These are phyloP conservation scores for Zymoseptoria tritici DNA, from an alignment of 2,329 filamentous ascomycete genomes.

Conservation along the genomic window DNA sequence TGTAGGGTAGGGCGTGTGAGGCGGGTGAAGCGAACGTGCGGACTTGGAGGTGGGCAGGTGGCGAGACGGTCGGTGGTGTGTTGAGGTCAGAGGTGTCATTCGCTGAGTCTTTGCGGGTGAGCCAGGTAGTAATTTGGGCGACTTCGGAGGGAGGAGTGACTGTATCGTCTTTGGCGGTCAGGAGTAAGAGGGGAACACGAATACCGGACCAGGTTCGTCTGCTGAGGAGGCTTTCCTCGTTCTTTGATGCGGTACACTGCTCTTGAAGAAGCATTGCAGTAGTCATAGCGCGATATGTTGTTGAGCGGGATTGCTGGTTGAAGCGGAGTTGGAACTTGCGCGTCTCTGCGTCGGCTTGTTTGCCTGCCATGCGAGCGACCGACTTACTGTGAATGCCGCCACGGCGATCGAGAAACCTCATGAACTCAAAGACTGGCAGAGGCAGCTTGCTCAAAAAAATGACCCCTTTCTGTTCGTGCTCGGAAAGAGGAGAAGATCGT, in stretches of 20 bases:
- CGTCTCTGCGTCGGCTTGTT: slow-evolving; percentile 56
- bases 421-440: slow-evolving; percentile 63
- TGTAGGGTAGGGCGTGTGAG: slow-evolving; percentile 77
- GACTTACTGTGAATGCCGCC: slow-evolving; percentile 73
- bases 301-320: slow-evolving; percentile 75
- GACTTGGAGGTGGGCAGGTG: slow-evolving; percentile 48
- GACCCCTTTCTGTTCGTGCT: slow-evolving; percentile 37
- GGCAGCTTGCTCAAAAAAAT: slow-evolving; percentile 62
- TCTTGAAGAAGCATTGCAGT: slow-evolving; percentile 49
- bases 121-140: slow-evolving; percentile 53
- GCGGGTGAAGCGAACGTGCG: slow-evolving; percentile 68
- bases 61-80: not conserved
- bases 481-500: slow-evolving; percentile 49
- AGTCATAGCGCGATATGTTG: slow-evolving; percentile 75
- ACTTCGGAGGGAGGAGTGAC: slow-evolving; percentile 68
- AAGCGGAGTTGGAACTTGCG: slow-evolving; percentile 62
- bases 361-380: slow-evolving; percentile 68
- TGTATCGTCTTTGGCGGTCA: slow-evolving; percentile 69
- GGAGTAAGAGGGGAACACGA: slow-evolving; percentile 65
- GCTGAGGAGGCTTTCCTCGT: slow-evolving; percentile 55
- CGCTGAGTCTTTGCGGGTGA: slow-evolving; percentile 12
- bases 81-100: not conserved
- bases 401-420: slow-evolving; percentile 68
- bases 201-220: slow-evolving; percentile 65
- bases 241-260: slow-evolving; percentile 3